Conservation (phyloP, 1,284 basidiomycete genomes). For the Apiotrichum siamense region DNA sequence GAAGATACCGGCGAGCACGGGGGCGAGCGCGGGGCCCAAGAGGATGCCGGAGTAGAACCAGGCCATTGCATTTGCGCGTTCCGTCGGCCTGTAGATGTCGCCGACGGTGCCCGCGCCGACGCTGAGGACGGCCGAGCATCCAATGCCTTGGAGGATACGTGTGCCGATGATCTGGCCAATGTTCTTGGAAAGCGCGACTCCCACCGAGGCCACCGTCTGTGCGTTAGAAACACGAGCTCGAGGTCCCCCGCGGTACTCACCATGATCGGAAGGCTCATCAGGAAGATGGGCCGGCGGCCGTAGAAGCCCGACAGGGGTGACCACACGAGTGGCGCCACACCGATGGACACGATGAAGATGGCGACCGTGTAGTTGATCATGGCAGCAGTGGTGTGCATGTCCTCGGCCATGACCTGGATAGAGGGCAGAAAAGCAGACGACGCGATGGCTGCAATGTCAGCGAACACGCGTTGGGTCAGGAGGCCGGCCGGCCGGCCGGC, state of each 20-base stretch:
- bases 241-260: slow-evolving; percentile 26
- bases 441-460: slow-evolving; percentile 55
- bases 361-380: slow-evolving; percentile 56
- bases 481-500: too few species aligned
- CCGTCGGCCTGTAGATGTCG: slow-evolving; percentile 59
- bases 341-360: slow-evolving; percentile 48
- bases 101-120: slow-evolving; percentile 61
- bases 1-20: slow-evolving; percentile 45
- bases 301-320: slow-evolving; percentile 55
- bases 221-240: background rate
- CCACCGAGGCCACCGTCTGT: slow-evolving; percentile 52
- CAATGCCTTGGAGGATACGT: slow-evolving; percentile 59
- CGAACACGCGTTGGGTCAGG: background rate
- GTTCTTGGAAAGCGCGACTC: slow-evolving; percentile 53
- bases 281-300: slow-evolving; percentile 59
- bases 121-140: slow-evolving; percentile 50
- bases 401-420: slow-evolving; percentile 60
- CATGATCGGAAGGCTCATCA: slow-evolving; percentile 59
- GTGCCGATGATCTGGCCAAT: slow-evolving; percentile 57
- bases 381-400: slow-evolving; percentile 55
- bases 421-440: slow-evolving; percentile 63
- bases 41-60: slow-evolving; percentile 55
- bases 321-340: slow-evolving; percentile 52
- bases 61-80: slow-evolving; percentile 60
- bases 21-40: slow-evolving; percentile 42